Conservation (phyloP, 2,329 filamentous ascomycete genomes). For the Penicillium fuscoglaucum region DNA sequence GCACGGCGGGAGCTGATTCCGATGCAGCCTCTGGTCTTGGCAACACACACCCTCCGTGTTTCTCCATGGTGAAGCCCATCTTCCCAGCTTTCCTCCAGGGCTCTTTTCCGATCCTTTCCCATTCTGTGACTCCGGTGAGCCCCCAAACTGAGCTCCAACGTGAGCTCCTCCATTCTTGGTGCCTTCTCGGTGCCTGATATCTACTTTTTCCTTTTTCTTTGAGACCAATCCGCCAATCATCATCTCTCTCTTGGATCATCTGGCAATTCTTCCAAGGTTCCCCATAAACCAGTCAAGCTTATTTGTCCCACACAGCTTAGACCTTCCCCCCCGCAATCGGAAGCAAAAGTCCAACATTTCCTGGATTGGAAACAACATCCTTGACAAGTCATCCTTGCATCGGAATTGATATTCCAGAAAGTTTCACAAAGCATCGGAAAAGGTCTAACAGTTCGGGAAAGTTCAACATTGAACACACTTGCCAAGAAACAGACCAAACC, state of each 20-base stretch:
- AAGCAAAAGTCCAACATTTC: neutral
- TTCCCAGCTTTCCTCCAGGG: neutral
- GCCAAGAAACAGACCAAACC: neutral
- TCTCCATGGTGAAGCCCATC: neutral
- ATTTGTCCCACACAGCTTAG: conserved; percentile 9
- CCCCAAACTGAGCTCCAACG: neutral
- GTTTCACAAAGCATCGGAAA: neutral
- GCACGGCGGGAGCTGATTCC: neutral
- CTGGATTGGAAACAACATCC: neutral
- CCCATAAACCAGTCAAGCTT: neutral
- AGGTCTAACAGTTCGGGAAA: neutral
- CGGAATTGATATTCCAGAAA: neutral
- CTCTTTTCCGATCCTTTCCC: conserved; percentile 26
- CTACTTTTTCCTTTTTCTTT: neutral
- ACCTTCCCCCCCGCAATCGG: conserved; percentile 3
- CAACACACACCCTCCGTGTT: neutral
- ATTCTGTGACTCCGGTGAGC: conserved; percentile 29
- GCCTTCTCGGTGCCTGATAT: neutral
- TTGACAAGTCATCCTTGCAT: neutral
- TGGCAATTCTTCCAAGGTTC: neutral
- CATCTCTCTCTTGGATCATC: neutral
- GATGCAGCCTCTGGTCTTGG: neutral
- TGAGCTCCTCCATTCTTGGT: neutral
- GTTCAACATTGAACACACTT: neutral
- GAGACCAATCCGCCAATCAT: conserved; percentile 2